Conservation (phyloP, 306 rosid genomes). For the Lathyrus tuberosus region DNA sequence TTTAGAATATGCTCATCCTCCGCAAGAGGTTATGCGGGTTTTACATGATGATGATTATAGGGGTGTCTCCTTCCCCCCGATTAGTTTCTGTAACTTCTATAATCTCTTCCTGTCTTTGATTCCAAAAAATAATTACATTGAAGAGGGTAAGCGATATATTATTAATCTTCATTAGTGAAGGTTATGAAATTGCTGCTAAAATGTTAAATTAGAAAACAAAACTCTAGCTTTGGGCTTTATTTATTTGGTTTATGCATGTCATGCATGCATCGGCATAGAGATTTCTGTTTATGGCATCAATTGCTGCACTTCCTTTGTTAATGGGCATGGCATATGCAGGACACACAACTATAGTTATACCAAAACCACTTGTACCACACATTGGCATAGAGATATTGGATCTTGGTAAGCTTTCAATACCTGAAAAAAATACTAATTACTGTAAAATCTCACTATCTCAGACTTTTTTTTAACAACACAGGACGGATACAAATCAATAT, state of each 20-base stretch:
- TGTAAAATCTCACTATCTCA: neutral
- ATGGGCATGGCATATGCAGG: conserved; percentile 99
- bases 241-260: conserved; percentile 1
- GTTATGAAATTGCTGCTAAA: conserved; percentile 15
- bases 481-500: conserved; percentile 91
- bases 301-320: conserved; percentile 93
- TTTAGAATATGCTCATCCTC: too few species aligned
- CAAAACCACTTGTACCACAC: conserved; percentile 85
- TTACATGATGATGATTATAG: too few species aligned
- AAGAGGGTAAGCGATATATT: neutral
- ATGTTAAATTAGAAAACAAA: conserved; percentile 13
- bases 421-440: conserved; percentile 30
- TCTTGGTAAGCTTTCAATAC: conserved; percentile 67
- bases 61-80: too few species aligned
- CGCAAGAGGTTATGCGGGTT: too few species aligned
- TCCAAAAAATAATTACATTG: neutral
- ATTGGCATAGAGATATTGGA: conserved; percentile 74
- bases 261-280: conserved; percentile 41
- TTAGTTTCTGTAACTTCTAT: too few species aligned
- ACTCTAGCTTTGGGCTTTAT: neutral
- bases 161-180: neutral
- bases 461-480: conserved; percentile 40
- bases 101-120: too few species aligned
- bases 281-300: too few species aligned
- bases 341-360: conserved; percentile 91